A percentile compares a stretch with the other conserved stretches of the same genome.
These are phyloP conservation scores for Stentor roeselii DNA, from an alignment of 73 alveolate genomes.

Conservation along the genomic window DNA sequence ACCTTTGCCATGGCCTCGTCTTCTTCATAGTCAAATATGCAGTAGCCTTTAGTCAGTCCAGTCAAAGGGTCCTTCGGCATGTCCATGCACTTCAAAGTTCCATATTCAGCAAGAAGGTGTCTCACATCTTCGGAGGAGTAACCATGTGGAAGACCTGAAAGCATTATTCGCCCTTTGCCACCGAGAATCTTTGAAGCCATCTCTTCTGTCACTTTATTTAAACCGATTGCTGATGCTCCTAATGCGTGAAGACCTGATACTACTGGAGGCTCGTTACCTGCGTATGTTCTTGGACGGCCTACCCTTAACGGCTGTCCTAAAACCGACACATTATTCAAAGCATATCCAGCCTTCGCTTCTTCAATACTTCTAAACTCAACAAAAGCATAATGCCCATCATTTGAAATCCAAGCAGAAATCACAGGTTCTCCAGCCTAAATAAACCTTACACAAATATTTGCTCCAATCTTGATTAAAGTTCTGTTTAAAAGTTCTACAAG, in stretches of 20 bases:
- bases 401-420: constrained; percentile 78
- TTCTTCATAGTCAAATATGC: constrained; percentile 24
- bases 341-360: constrained; percentile 83
- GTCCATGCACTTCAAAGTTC: constrained; percentile 45
- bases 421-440: constrained; percentile 74
- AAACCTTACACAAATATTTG: constrained; percentile 18
- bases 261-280: constrained; percentile 30
- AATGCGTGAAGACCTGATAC: constrained; percentile 31
- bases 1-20: constrained; percentile 20
- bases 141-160: constrained; percentile 47
- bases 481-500: constrained; percentile 69
- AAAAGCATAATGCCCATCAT: constrained; percentile 94
- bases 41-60: constrained; percentile 34
- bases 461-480: constrained; percentile 62
- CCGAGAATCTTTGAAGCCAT: constrained; percentile 20
- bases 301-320: constrained; percentile 68
- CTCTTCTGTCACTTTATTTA: constrained; percentile 18
- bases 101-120: constrained; percentile 37
- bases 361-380: constrained; percentile 85
- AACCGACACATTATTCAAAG: constrained; percentile 63
- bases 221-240: constrained; percentile 33
- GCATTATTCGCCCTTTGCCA: constrained; percentile 34
- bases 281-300: constrained; percentile 79
- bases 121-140: constrained; percentile 34
- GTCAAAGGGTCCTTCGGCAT: constrained; percentile 48